Conservation (phyloP, 176 grass and related monocot genomes). For the Melocanna baccifera region DNA sequence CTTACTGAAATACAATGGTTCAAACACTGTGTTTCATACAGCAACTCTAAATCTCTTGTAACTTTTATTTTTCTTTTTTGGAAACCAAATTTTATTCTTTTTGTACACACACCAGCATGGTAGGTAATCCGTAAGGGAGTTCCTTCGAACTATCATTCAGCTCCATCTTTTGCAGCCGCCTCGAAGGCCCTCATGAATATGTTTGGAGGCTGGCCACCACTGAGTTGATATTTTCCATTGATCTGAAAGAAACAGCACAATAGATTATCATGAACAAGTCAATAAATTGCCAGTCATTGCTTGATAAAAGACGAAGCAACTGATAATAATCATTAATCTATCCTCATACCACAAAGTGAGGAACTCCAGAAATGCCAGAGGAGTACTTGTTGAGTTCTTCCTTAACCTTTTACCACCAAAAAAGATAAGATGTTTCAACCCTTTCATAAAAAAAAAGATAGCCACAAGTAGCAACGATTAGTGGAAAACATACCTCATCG, state of each 20-base stretch:
- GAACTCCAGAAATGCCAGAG: constrained; percentile 75
- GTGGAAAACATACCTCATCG: constrained; percentile 50
- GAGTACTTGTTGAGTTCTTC: constrained; percentile 85
- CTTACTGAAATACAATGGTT: not conserved
- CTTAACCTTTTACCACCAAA: constrained; percentile 57
- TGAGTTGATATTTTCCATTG: constrained; percentile 73
- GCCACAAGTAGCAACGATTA: not conserved
- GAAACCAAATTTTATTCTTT: not conserved
- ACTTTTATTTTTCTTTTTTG: not conserved
- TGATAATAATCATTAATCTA: not conserved
- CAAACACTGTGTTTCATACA: not conserved
- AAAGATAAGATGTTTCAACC: constrained; percentile 3
- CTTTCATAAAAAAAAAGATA: constrained; percentile 2
- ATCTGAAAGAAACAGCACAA: constrained; percentile 44
- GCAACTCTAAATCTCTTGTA: not conserved
- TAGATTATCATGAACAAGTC: not conserved
- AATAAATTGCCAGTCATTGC: not conserved
- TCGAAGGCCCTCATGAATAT: constrained; percentile 65
- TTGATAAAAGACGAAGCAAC: not conserved
- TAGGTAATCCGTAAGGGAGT: not conserved
- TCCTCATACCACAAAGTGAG: constrained; percentile 78
- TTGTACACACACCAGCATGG: not conserved
- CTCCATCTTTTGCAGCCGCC: constrained; percentile 39
- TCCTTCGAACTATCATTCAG: constrained; percentile 11
- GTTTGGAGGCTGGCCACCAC: constrained; percentile 84